Evolutionary conservation across 495 filamentous ascomycete genomes (phyloP).

Genomic region (Chaetomidium leptoderma): DNA sequence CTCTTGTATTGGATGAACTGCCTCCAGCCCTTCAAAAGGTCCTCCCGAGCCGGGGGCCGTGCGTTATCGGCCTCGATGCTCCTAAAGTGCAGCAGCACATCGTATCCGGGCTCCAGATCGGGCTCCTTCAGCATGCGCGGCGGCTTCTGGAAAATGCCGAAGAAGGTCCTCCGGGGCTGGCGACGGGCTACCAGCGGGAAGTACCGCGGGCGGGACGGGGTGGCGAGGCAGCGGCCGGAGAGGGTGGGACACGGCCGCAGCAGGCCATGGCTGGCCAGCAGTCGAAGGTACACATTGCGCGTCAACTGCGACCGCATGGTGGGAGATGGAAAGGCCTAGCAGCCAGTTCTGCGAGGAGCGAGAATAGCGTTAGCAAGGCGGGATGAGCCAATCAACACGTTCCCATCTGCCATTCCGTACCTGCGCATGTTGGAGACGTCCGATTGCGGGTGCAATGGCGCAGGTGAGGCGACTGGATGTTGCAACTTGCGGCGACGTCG

Average conservation of each 20-base stretch:
- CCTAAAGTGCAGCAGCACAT: conserved; percentile 50
- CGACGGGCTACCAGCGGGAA: conserved; percentile 28
- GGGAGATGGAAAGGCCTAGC: conserved; percentile 30
- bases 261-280: conserved; percentile 60
- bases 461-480: conserved; percentile 5
- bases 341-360: conserved; percentile 16
- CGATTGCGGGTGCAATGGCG: conserved; percentile 22
- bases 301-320: conserved; percentile 81
- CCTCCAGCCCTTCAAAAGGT: conserved; percentile 60
- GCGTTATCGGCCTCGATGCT: conserved; percentile 42
- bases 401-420: too few species aligned
- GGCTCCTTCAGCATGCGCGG: conserved; percentile 50
- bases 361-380: too few species aligned
- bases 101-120: conserved; percentile 58
- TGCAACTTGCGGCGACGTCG: conserved; percentile 5
- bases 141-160: conserved; percentile 55
- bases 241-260: conserved; percentile 36
- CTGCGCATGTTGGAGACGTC: conserved; percentile 25
- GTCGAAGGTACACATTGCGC: conserved; percentile 64
- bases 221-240: conserved; percentile 16
- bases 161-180: conserved; percentile 48
- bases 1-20: conserved; percentile 59
- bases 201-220: conserved; percentile 22
- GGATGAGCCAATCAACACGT: too few species aligned
- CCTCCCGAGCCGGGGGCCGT: conserved; percentile 54